Evolutionary conservation across 805 yeast genomes (phyloP), one percentile per base, ranked within the genome.

Genomic region (Candida verbasci): DNA sequence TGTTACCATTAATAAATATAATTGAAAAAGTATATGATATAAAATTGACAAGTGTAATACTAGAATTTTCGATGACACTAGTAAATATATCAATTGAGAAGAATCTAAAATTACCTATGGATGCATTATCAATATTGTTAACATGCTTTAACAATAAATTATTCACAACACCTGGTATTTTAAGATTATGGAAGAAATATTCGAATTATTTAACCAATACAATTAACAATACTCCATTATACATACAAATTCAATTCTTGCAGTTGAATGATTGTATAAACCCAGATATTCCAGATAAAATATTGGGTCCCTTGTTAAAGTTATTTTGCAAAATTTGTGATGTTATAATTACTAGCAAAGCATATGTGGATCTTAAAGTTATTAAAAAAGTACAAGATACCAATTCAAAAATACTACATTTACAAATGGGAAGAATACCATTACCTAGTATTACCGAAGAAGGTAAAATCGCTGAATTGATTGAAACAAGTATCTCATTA

Each of bases 381-480:
- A 16, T 34, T 5, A 14, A 29, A 14, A 24, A n/a, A 3, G 29
- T 39, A 16, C 8, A 25, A 15, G 35, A 32, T n/a, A 15, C 25
- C 4, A 22, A 24, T 22, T 23, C 23, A 17, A 28, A 20, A 21
- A 25, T 39, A 12, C 29, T 64, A 6, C 52, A 59, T 32, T 33
- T 32, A 7, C 56, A 52, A 20, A 65, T 67, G 71, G 59, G 67
- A 4, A 43, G 65, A 12, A 49, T 61, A 22, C 68, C 71, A 1
- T 38, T 57, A 24, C 49, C 51, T 4, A 51, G 48, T 16, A 24
- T 44, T 5, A 16, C 39, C 1, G 52, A 52, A 10, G 68, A 62
- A 20, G 35, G 33, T 2, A 35, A 36, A 24, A 43, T 56, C 1
- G 52, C 42, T 5, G 41, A 35, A 17, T 31, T 50, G 3, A 49